phyloP scores from a whole-genome alignment of 805 yeast genomes.

The Candida palmyrensis region DNA sequence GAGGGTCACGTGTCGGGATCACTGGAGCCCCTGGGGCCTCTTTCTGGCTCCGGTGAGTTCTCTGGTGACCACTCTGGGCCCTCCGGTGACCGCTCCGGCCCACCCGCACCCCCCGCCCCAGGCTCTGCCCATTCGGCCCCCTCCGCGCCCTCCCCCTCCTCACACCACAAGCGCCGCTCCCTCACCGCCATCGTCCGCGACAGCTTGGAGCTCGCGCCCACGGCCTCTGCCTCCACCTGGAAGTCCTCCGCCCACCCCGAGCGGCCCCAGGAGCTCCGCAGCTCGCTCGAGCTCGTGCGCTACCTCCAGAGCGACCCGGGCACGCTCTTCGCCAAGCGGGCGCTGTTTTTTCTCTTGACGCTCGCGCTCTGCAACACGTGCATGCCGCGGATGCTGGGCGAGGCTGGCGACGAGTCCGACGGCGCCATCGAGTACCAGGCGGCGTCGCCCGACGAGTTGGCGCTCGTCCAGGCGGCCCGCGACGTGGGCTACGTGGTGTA shows the following conservation, averaged over 20 bases:
- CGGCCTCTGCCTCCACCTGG: slow-evolving; percentile 33
- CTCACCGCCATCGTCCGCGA: slow-evolving; percentile 30
- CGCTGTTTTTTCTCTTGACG: slow-evolving; percentile 72
- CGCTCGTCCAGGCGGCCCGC: slow-evolving; percentile 89
- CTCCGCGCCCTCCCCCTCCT: too few species aligned
- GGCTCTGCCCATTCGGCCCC: too few species aligned
- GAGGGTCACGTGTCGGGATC: neutral
- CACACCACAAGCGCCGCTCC: too few species aligned
- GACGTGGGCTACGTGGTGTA: slow-evolving; percentile 88
- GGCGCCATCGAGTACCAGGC: slow-evolving; percentile 77
- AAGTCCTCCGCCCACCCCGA: slow-evolving; percentile 44
- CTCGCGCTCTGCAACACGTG: slow-evolving; percentile 90
- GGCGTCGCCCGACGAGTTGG: slow-evolving; percentile 94
- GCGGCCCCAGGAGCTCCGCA: slow-evolving; percentile 35
- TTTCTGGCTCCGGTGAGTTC: slow-evolving; percentile 3
- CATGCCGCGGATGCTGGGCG: slow-evolving; percentile 58
- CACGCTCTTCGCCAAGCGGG: slow-evolving; percentile 62
- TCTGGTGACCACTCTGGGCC: neutral
- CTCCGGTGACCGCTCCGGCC: too few species aligned
- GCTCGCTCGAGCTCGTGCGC: slow-evolving; percentile 59
- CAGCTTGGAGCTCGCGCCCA: slow-evolving; percentile 24
- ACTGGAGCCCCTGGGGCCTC: slow-evolving; percentile 3
- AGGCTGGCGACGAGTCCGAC: slow-evolving; percentile 12
- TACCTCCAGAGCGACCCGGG: slow-evolving; percentile 72
- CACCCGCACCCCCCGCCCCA: too few species aligned